Conservation (phyloP, 2,329 filamentous ascomycete genomes). For the Fusarium metavorans region DNA sequence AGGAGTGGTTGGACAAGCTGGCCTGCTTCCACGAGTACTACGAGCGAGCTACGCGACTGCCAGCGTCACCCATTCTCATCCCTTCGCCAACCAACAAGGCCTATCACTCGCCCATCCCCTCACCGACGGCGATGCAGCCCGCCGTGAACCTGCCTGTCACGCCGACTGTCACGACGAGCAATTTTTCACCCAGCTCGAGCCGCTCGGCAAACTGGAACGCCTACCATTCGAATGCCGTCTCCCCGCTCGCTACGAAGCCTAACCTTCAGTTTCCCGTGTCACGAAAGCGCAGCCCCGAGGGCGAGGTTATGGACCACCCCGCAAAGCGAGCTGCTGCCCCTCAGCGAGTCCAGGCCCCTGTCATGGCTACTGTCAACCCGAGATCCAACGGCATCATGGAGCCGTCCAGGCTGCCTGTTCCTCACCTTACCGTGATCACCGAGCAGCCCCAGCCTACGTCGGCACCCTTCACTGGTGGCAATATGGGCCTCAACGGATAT, state of each 20-base stretch:
- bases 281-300: conserved; percentile 65
- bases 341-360: conserved; percentile 33
- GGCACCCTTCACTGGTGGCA: conserved; percentile 47
- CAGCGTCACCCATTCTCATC: conserved; percentile 56
- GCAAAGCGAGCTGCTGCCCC: conserved; percentile 61
- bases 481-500: conserved; percentile 54
- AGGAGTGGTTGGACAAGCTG: conserved; percentile 85
- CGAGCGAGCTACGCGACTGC: conserved; percentile 70
- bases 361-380: conserved; percentile 27
- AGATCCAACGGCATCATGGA: conserved; percentile 42
- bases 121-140: conserved; percentile 58
- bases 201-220: conserved; percentile 55
- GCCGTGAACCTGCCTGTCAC: conserved; percentile 50
- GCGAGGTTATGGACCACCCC: conserved; percentile 64
- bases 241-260: conserved; percentile 63
- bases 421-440: conserved; percentile 76
- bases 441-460: conserved; percentile 45
- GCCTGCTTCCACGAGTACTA: conserved; percentile 87
- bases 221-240: conserved; percentile 56
- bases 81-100: conserved; percentile 55
- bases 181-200: conserved; percentile 56
- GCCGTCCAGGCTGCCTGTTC: conserved; percentile 70
- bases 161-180: conserved; percentile 46
- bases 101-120: conserved; percentile 61
- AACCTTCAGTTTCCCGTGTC: conserved; percentile 54